Conservation (phyloP, 139 green algal genomes). For the Volvox reticuliferus region DNA sequence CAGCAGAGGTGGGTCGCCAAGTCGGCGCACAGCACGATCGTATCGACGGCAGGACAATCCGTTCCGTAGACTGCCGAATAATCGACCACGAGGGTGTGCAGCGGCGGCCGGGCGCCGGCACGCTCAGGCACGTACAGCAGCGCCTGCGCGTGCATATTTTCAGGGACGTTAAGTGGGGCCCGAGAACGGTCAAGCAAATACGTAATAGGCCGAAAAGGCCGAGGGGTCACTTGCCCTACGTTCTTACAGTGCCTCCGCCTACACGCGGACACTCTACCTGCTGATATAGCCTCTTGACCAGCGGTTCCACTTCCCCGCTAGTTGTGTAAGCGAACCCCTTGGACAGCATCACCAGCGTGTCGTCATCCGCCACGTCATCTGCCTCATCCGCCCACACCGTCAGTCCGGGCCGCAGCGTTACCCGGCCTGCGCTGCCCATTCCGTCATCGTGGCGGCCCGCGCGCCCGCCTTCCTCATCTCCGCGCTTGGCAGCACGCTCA, state of each 20-base stretch:
- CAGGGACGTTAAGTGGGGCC: too few species aligned
- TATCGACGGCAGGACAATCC: constrained; percentile 67
- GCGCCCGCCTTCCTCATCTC: constrained; percentile 3
- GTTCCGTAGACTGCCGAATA: constrained; percentile 70
- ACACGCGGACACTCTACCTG: background rate
- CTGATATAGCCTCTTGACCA: constrained; percentile 65
- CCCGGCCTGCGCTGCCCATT: background rate
- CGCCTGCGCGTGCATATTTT: constrained; percentile 19
- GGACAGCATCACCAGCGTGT: constrained; percentile 70
- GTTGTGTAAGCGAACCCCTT: constrained; percentile 64
- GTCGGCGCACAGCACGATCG: constrained; percentile 59
- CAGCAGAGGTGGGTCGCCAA: constrained; percentile 56
- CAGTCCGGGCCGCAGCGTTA: constrained; percentile 45
- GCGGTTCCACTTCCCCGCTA: constrained; percentile 35
- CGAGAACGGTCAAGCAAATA: too few species aligned
- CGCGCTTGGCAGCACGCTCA: constrained; percentile 12
- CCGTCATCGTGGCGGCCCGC: background rate
- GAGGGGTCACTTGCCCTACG: too few species aligned
- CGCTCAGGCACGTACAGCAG: constrained; percentile 66
- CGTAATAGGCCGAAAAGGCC: too few species aligned
- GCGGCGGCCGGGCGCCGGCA: constrained; percentile 42
- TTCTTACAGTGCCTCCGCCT: too few species aligned
- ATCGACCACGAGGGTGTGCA: constrained; percentile 68
- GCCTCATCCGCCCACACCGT: constrained; percentile 58
- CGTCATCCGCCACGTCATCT: constrained; percentile 53